phyloP scores from a whole-genome alignment of 192 early-diverging fungal species.

The Haplosporangium gracile region DNA sequence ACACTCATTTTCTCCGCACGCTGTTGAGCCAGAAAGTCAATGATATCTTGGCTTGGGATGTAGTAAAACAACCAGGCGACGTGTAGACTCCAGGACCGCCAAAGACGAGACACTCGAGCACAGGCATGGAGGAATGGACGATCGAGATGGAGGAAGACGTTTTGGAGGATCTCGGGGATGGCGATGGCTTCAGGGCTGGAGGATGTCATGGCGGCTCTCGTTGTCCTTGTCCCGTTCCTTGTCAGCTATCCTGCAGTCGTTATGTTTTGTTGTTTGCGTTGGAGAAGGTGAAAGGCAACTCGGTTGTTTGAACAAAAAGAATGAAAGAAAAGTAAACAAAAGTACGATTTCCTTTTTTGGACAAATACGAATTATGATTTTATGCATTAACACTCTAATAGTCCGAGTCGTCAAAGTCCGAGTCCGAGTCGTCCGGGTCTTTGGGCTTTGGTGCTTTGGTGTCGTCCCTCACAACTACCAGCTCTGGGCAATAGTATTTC shows the following conservation, averaged over 20 bases:
- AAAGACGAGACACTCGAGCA: conserved; percentile 5
- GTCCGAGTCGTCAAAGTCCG: neutral
- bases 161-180: conserved; percentile 10
- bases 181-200: conserved; percentile 2
- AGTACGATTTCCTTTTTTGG: too few relatives aligned
- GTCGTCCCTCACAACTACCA: neutral
- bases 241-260: too few relatives aligned
- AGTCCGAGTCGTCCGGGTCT: neutral
- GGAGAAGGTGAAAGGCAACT: neutral
- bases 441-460: neutral
- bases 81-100: neutral
- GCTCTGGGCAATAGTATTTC: neutral
- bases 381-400: too few relatives aligned
- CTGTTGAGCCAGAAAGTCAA: neutral
- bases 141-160: conserved; percentile 15
- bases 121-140: conserved; percentile 5
- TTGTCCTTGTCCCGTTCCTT: neutral
- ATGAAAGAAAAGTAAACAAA: neutral
- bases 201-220: neutral
- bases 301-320: neutral
- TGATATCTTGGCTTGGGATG: neutral
- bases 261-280: neutral
- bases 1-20: neutral
- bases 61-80: neutral
- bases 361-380: too few relatives aligned